Base-by-base conservation (phyloP, 768 basidiomycete species). In the Suillus clintonianus region DNA sequence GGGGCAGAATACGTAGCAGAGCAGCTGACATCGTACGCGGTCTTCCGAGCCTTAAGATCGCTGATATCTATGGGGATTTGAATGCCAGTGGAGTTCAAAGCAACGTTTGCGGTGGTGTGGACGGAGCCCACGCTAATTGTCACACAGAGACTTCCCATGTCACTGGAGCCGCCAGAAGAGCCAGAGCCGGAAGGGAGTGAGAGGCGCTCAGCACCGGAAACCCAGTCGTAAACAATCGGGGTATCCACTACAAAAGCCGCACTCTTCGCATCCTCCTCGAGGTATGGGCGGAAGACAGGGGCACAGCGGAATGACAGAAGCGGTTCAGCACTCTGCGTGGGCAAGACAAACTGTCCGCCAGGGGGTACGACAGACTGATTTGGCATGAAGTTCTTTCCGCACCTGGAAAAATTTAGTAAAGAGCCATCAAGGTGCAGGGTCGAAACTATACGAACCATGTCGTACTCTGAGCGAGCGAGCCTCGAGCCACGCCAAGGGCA, bases 311-410 rank as follows among this genome's bases (percentile, higher is more conserved):
- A 76, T 0, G 79, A 79, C 1, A 84, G 71, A 14, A 83, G 74
- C 19, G 83, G 79, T 8, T 66, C 64, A 3, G 68, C 24, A 4
- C 80, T 81, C 4, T 66, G 59, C 1, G 69, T 67, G 1, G 81
- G 80, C 0, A 76, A 59, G 10, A 74, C 74, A 62, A 85, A 85
- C 56, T 79, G 74, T 4, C 83, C 83, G 1, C 80, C 83, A 0
- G 84, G 83, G 1, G 78, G 77, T 19, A 81, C 76, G 9, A 80
- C 71, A 1, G 79, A 75, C 61, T 81, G 72, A 24, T 75, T 74
- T 6, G 73, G 45, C 75, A 80, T 80, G 69, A 74, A 85, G 65
- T 83, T 79, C 70, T 85, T 84, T 45, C 82, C 82, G 51, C 83
- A 85, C 83, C 85, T 85, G 45, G 19, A 24, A 30, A 34, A 22